Conservation (phyloP, 768 basidiomycete species). For the Macrolepiota fuliginosa region DNA sequence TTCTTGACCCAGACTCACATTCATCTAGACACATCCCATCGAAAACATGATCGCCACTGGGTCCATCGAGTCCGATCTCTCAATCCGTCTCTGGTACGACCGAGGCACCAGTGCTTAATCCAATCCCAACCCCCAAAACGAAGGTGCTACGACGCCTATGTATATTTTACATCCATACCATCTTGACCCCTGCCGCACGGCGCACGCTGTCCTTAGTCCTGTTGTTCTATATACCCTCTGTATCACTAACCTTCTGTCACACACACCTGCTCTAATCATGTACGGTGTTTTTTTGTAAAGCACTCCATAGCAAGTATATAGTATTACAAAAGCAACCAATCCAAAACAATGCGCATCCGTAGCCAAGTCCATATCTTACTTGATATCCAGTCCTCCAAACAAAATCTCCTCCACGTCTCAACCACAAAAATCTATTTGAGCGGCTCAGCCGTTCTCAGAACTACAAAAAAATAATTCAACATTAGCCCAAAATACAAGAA, state of each 20-base stretch:
- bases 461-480: slow-evolving; percentile 13
- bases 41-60: slow-evolving; percentile 89
- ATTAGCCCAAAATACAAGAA: background rate
- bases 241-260: background rate
- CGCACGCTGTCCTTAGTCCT: background rate
- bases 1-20: slow-evolving; percentile 11
- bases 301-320: background rate
- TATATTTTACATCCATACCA: slow-evolving; percentile 9
- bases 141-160: slow-evolving; percentile 4
- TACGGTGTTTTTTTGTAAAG: background rate
- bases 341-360: background rate
- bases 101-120: slow-evolving; percentile 26
- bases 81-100: slow-evolving; percentile 84
- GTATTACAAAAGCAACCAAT: slow-evolving; percentile 1
- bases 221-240: background rate
- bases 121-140: background rate
- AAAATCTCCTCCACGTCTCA: background rate
- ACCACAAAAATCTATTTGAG: slow-evolving; percentile 16
- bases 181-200: too few relatives aligned
- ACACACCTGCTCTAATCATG: background rate
- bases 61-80: slow-evolving; percentile 79
- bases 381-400: background rate
- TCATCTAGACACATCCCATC: slow-evolving; percentile 71
- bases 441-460: slow-evolving; percentile 27
- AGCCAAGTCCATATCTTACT: background rate